Conservation (phyloP, 2,329 filamentous ascomycete genomes). For the Sclerotiophoma versabilis region DNA sequence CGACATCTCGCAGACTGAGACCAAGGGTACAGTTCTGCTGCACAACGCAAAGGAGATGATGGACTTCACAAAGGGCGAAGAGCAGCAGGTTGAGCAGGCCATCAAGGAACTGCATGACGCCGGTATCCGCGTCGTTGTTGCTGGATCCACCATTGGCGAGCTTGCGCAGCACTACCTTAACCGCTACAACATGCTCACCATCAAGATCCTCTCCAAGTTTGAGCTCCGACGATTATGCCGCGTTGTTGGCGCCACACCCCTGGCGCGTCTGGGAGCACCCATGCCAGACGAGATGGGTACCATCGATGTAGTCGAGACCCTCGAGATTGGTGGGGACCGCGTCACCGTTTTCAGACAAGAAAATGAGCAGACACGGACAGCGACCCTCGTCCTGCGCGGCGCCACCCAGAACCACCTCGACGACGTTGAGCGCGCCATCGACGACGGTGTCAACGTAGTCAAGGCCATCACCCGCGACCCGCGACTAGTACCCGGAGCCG, state of each 20-base stretch:
- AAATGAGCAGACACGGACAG: constrained; percentile 87
- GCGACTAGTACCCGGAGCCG: constrained; percentile 89
- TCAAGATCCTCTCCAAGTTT: constrained; percentile 98
- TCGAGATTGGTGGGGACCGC: constrained; percentile 96
- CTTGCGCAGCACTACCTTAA: constrained; percentile 97
- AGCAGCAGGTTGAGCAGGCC: constrained; percentile 84
- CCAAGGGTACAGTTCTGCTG: constrained; percentile 95
- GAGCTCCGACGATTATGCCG: constrained; percentile 94
- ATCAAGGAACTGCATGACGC: constrained; percentile 98
- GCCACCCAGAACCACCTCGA: constrained; percentile 98
- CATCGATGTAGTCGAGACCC: constrained; percentile 93
- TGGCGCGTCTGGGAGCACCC: constrained; percentile 91
- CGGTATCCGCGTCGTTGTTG: constrained; percentile 88
- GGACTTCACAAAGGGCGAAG: constrained; percentile 97
- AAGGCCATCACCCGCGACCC: constrained; percentile 97
- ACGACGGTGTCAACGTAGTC: constrained; percentile 97
- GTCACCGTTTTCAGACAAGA: constrained; percentile 99
- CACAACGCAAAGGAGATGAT: constrained; percentile 99
- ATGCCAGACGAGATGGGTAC: constrained; percentile 99
- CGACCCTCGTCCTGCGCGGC: constrained; percentile 91
- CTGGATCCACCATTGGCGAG: constrained; percentile 92
- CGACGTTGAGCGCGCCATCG: constrained; percentile 94
- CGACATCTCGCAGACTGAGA: constrained; percentile 95
- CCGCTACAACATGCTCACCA: constrained; percentile 92
- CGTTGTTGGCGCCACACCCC: constrained; percentile 94